phyloP scores from a whole-genome alignment of 257 asterid species.

The Solanum paucissectum region DNA sequence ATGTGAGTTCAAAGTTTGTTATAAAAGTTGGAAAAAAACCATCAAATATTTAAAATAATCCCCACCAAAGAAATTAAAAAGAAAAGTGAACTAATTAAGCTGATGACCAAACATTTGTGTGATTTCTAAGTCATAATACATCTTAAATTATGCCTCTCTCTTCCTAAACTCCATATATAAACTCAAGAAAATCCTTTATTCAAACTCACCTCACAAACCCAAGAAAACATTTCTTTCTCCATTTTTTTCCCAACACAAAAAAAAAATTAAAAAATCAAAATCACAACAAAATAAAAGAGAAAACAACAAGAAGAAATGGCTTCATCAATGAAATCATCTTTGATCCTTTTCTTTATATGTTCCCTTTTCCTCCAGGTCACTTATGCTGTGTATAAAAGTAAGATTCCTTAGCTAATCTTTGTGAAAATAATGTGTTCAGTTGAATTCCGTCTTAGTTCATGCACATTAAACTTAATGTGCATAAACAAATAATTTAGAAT shows the following conservation, averaged over 20 bases:
- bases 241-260: neutral
- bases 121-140: neutral
- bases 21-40: neutral
- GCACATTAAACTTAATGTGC: too few species aligned
- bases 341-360: conserved; percentile 27
- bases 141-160: neutral
- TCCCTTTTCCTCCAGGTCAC: conserved; percentile 24
- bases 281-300: neutral
- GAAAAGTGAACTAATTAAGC: neutral
- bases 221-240: neutral
- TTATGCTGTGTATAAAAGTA: conserved; percentile 5
- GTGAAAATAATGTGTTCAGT: neutral
- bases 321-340: conserved; percentile 29
- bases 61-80: neutral
- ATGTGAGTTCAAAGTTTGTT: neutral
- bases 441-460: neutral
- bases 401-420: neutral
- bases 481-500: neutral
- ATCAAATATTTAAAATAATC: neutral
- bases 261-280: neutral
- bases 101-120: neutral
- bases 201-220: neutral
- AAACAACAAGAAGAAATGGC: conserved; percentile 21
- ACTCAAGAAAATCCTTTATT: neutral
- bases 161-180: neutral